These are phyloP conservation scores for Lentinula boryana DNA, from an alignment of 768 basidiomycete species.

Conservation along the genomic window DNA sequence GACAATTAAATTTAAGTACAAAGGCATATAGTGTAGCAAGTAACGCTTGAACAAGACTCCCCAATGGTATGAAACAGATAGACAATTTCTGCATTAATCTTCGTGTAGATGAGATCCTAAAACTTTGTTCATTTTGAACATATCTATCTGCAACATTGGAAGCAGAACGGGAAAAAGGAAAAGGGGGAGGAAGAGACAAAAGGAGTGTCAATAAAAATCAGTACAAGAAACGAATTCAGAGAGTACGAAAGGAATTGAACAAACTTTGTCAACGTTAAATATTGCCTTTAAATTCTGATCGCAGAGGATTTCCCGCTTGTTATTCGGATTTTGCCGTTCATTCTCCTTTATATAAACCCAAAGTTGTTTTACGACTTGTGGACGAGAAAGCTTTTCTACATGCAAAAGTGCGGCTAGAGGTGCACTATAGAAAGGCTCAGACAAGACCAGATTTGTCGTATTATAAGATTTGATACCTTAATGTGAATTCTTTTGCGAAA, in stretches of 20 bases:
- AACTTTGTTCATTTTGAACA: constrained; percentile 95
- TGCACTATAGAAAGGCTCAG: constrained; percentile 39
- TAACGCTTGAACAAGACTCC: not conserved
- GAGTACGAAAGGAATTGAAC: not conserved
- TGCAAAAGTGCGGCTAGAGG: constrained; percentile 69
- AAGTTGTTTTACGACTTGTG: constrained; percentile 84
- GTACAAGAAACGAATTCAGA: not conserved
- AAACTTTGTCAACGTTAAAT: constrained; percentile 63
- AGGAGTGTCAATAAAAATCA: not conserved
- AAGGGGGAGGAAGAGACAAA: not conserved
- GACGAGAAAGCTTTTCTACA: constrained; percentile 67
- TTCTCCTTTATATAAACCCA: constrained; percentile 87
- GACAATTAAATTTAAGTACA: not conserved
- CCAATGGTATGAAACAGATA: not conserved
- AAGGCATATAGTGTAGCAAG: not conserved
- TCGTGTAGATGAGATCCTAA: constrained; percentile 34
- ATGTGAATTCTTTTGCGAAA: constrained; percentile 68
- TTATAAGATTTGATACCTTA: constrained; percentile 46
- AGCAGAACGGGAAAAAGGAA: not conserved
- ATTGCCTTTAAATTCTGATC: constrained; percentile 67
- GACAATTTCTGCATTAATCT: not conserved
- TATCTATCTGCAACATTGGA: constrained; percentile 44
- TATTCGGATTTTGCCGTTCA: constrained; percentile 77
- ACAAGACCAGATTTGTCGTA: not conserved
- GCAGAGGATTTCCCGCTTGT: constrained; percentile 82